A percentile compares a stretch with the other conserved stretches of the same genome.
phyloP scores from a whole-genome alignment of 805 yeast species.

The Sugiyamaella marilandica region DNA sequence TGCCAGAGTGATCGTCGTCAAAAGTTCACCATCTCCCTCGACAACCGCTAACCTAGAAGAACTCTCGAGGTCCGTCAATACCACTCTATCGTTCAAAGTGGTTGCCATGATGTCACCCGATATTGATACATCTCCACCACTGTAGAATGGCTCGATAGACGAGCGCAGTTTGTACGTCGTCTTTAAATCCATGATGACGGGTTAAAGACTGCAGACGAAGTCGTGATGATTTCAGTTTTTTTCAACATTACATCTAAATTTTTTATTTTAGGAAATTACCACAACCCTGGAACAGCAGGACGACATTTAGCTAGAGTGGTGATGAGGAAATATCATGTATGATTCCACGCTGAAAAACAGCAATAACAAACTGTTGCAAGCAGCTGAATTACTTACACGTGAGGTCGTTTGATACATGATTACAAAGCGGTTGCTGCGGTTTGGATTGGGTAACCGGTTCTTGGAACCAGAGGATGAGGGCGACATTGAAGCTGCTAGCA shows the following conservation, averaged over 20 bases:
- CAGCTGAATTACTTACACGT: too few species aligned
- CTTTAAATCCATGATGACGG: constrained; percentile 24
- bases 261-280: neutral
- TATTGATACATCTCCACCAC: constrained; percentile 77
- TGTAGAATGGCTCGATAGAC: constrained; percentile 74
- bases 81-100: constrained; percentile 70
- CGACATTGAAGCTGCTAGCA: constrained; percentile 5
- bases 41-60: constrained; percentile 55
- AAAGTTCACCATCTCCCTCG: constrained; percentile 78
- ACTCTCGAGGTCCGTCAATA: constrained; percentile 58
- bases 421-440: constrained; percentile 19
- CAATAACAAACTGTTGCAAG: too few species aligned
- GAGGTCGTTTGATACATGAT: constrained; percentile 14
- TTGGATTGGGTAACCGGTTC: constrained; percentile 25
- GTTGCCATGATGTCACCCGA: constrained; percentile 68
- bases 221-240: neutral
- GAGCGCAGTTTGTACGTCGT: constrained; percentile 39
- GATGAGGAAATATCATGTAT: too few species aligned
- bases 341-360: too few species aligned
- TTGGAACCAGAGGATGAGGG: constrained; percentile 15
- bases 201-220: too few species aligned
- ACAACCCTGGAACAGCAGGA: neutral
- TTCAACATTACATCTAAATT: constrained; percentile 1
- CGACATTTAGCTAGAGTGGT: too few species aligned
- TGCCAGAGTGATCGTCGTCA: constrained; percentile 71